phyloP scores from a whole-genome alignment of 169 alveolate genomes.

The Theileria orientalis region DNA sequence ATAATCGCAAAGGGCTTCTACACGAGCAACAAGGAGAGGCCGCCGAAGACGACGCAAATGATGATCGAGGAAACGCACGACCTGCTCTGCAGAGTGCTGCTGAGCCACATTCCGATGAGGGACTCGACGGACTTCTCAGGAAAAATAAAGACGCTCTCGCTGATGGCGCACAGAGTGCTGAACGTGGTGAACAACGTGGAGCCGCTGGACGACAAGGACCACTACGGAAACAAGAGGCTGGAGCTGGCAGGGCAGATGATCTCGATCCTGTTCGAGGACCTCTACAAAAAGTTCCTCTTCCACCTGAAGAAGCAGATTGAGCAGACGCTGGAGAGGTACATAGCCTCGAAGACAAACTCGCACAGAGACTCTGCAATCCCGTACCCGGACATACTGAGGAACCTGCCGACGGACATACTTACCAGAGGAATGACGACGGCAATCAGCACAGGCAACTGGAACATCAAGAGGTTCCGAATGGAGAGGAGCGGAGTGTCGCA shows the following conservation, averaged over 20 bases:
- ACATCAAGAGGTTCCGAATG: slow-evolving; percentile 96
- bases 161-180: slow-evolving; percentile 95
- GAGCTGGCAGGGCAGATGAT: slow-evolving; percentile 98
- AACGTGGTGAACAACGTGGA: slow-evolving; percentile 88
- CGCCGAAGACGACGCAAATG: slow-evolving; percentile 75
- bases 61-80: slow-evolving; percentile 93
- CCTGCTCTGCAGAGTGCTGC: slow-evolving; percentile 86
- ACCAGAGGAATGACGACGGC: slow-evolving; percentile 95
- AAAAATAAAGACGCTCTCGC: slow-evolving; percentile 88
- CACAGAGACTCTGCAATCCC: slow-evolving; percentile 47
- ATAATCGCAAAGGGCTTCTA: slow-evolving; percentile 79
- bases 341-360: slow-evolving; percentile 70
- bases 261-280: slow-evolving; percentile 94
- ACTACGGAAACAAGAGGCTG: slow-evolving; percentile 99
- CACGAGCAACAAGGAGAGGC: slow-evolving; percentile 76
- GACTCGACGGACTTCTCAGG: slow-evolving; percentile 85
- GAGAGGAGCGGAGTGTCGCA: slow-evolving; percentile 97
- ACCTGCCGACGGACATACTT: slow-evolving; percentile 89
- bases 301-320: slow-evolving; percentile 86
- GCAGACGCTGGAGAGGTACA: slow-evolving; percentile 73
- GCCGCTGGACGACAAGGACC: slow-evolving; percentile 96
- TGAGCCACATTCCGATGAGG: slow-evolving; percentile 91
- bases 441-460: slow-evolving; percentile 98
- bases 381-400: slow-evolving; percentile 88
- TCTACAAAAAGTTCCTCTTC: slow-evolving; percentile 71